phyloP scores from a whole-genome alignment of 805 yeast species.

The Myxozyma udenii region DNA sequence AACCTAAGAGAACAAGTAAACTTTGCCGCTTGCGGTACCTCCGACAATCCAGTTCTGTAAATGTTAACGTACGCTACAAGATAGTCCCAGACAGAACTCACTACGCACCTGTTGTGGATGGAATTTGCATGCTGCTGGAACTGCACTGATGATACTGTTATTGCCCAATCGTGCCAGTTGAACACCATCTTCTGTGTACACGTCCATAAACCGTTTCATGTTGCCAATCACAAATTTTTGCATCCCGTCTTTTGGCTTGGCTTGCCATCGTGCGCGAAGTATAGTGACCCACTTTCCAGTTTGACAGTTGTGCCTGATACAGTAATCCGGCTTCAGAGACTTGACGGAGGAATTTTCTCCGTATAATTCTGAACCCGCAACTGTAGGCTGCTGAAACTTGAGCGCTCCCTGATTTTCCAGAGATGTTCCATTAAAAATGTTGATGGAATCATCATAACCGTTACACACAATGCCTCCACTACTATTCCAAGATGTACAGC shows the following conservation, averaged over 20 bases:
- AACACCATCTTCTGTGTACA: constrained; percentile 71
- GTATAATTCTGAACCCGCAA: not conserved
- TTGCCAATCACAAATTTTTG: constrained; percentile 89
- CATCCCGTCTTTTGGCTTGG: constrained; percentile 60
- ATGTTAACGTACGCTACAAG: not conserved
- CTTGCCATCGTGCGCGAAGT: constrained; percentile 83
- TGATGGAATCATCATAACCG: constrained; percentile 85
- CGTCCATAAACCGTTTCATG: constrained; percentile 84
- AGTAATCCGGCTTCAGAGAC: constrained; percentile 57
- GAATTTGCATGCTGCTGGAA: constrained; percentile 83
- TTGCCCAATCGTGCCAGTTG: constrained; percentile 73
- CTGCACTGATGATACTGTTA: constrained; percentile 64
- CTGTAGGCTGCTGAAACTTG: constrained; percentile 21
- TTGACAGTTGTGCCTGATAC: constrained; percentile 85
- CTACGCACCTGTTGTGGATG: constrained; percentile 61
- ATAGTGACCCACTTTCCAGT: constrained; percentile 94
- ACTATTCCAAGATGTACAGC: constrained; percentile 78
- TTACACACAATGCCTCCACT: constrained; percentile 74
- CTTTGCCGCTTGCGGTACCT: constrained; percentile 91
- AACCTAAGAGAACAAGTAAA: constrained; percentile 32
- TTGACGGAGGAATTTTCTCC: not conserved
- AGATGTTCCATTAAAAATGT: constrained; percentile 70
- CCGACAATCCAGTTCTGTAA: constrained; percentile 78
- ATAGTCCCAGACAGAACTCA: not conserved
- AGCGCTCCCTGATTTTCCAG: no score